These are phyloP conservation scores for Mucor piriformis DNA, from an alignment of 371 early-diverging fungal species.

Conservation along the genomic window DNA sequence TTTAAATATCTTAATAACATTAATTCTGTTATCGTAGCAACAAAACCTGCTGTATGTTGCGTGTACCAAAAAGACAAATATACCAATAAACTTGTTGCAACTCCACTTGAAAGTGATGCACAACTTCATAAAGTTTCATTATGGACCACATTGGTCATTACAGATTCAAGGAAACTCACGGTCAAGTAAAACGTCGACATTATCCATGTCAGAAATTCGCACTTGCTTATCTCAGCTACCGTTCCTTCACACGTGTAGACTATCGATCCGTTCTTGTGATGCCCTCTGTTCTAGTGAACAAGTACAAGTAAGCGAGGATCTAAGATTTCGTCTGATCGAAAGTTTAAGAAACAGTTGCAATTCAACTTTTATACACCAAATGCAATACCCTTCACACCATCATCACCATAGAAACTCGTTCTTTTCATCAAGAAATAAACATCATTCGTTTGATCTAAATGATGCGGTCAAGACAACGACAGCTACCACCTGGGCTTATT, in stretches of 20 bases:
- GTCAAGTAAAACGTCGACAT: constrained; percentile 5
- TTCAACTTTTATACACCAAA: constrained; percentile 18
- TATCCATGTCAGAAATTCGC: constrained; percentile 15
- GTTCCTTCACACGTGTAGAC: constrained; percentile 15
- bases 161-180: constrained; percentile 26
- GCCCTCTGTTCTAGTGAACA: constrained; percentile 40
- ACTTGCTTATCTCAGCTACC: constrained; percentile 32
- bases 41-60: constrained; percentile 39
- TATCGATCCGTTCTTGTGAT: constrained; percentile 25
- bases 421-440: constrained; percentile 6
- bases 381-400: not conserved
- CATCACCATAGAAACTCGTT: constrained; percentile 11
- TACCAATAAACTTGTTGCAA: constrained; percentile 35
- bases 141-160: constrained; percentile 45
- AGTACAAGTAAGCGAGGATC: constrained; percentile 46
- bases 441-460: not conserved
- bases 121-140: constrained; percentile 40
- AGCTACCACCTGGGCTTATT: constrained; percentile 32
- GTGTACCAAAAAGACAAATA: constrained; percentile 25
- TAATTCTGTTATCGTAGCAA: constrained; percentile 30
- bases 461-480: not conserved
- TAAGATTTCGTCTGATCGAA: constrained; percentile 30
- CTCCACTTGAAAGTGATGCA: constrained; percentile 43
- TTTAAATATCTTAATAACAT: too few relatives aligned
- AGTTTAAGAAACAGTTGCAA: constrained; percentile 33